Percentiles rank a stretch among this genome's conserved stretches.
These are phyloP conservation scores for Claviceps arundinis DNA, from an alignment of 2,329 filamentous ascomycete species.

Conservation along the genomic window DNA sequence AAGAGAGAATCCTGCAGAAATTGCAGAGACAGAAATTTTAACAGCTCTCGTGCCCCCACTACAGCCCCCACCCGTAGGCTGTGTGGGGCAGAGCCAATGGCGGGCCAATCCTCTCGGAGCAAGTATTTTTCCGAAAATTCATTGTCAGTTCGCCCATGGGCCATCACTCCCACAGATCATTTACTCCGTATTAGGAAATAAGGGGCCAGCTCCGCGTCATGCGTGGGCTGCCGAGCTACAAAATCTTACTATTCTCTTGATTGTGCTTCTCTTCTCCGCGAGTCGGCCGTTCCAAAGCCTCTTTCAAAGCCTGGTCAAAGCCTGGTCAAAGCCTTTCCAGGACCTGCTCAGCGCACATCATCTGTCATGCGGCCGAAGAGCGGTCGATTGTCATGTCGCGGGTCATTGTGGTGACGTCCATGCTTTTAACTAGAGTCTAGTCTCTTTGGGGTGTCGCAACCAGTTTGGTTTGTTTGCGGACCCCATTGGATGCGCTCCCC, in stretches of 20 bases:
- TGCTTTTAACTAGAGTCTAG: not conserved
- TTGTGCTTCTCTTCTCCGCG: not conserved
- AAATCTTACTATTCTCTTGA: not conserved
- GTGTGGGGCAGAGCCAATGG: not conserved
- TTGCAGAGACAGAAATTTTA: conserved; percentile 18
- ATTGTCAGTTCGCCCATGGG: no score
- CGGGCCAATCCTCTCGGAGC: conserved; percentile 1
- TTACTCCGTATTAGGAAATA: no score
- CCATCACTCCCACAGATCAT: no score
- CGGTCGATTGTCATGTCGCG: no score
- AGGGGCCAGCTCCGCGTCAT: not conserved
- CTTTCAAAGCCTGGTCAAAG: no score
- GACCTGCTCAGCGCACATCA: not conserved
- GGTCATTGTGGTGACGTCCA: not conserved
- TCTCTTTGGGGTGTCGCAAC: not conserved
- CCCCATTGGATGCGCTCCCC: not conserved
- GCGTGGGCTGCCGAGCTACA: not conserved
- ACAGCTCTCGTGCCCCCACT: conserved; percentile 10
- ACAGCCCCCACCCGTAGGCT: not conserved
- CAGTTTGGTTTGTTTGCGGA: not conserved
- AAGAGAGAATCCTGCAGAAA: conserved; percentile 11
- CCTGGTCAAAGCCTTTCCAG: no score
- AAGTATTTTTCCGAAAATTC: not conserved
- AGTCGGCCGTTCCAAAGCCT: no score
- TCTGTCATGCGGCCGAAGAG: not conserved